Evolutionary conservation across 176 grass and related monocot genomes (phyloP), one percentile per base, ranked within the genome.

Genomic region (Musa beccarii): DNA sequence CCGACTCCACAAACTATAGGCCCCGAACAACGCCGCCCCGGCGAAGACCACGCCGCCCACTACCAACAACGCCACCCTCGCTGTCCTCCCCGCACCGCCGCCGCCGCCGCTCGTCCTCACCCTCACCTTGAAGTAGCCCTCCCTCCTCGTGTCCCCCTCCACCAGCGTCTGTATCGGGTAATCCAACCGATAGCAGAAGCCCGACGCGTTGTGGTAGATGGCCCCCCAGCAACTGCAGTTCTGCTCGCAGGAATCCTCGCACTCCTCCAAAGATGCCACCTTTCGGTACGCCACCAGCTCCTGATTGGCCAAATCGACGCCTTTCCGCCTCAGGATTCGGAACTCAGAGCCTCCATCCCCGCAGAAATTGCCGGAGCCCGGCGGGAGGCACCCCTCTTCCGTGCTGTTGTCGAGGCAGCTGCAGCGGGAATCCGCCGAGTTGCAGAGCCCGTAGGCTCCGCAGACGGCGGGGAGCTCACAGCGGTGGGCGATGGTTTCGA

Each of bases 141-240:
- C 20, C 53, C 87, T 93, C 65, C 64, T 79, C 23, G 82, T 76
- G 81, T 91, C 90, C 16, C 81, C 88, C 29, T 75, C 86, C 29
- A 98, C 82, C 74, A 98, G 66, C 74, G 84, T 66, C 86, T 91
- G 80, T 26, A 84, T 84, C 52, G 86, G 94, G 88, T 91, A 98
- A 53, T 98, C 88, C 75, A 98, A 84, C 56, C 77, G 63, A 82
- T 98, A 98, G 84, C 95, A 98, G 76, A 82, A 80, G 0, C 86
- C 80, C 1, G 86, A 91, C 0, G 71, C 83, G 83, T 91, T 93
- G 84, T 81, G 91, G 86, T 87, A 98, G 75, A 98, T 84, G 3
- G 95, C 80, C 6, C 86, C 95, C 90, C 88, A 98, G 82, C 95
- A 98, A 66, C 29, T 89, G 90, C 90, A 98, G 82, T 98, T 93